Base-by-base conservation (phyloP, 129 eudicot genomes). In the Erigeron canadensis region DNA sequence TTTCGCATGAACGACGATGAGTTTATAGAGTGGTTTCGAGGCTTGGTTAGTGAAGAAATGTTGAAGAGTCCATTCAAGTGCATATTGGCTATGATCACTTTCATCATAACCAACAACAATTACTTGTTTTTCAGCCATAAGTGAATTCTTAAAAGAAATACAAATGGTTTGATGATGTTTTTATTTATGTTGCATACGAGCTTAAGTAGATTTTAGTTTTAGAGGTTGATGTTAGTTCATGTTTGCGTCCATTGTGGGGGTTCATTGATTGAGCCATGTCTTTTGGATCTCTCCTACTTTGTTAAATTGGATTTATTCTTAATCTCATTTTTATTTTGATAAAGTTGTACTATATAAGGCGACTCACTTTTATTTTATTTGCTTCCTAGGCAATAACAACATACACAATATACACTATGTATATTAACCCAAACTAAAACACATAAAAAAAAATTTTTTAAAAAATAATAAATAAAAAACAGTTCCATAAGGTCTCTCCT, bases 41-140 rank as follows among this genome's bases (percentile, higher is more conserved):
- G 46, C 18, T 17, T 65, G 17, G 42, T 48, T 48, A 15, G 73
- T 46, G 46, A 68, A 68, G 18, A 70, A 70, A 70, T 53, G 39
- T 17, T 54, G 64, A 19, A 54, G 46, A 48, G 75, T 70, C 51
- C 39, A 70, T n/a, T 70, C 39, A 37, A 70, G 50, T 38, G 75
- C 65, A 54, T 54, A 37, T 37, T 6, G 51, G 53, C 75, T 40
- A 10, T 39, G 75, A 34, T 37, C 37, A 51, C 64, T 17, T 51
- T 70, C 75, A 11, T 70, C 65, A 38, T 23, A 70, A 17, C 75
- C 73, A 23, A 68, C 44, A 12, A 48, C n/a, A 37, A 50, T 47
- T 16, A 68, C 47, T 68, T 37, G 62, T 19, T 68, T 68, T 47
- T 37, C 70, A 0, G 54, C 51, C 70, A 68, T 50, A 4, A 5